Conservation (phyloP, 345 rosid species). For the Citropsis articulata region DNA sequence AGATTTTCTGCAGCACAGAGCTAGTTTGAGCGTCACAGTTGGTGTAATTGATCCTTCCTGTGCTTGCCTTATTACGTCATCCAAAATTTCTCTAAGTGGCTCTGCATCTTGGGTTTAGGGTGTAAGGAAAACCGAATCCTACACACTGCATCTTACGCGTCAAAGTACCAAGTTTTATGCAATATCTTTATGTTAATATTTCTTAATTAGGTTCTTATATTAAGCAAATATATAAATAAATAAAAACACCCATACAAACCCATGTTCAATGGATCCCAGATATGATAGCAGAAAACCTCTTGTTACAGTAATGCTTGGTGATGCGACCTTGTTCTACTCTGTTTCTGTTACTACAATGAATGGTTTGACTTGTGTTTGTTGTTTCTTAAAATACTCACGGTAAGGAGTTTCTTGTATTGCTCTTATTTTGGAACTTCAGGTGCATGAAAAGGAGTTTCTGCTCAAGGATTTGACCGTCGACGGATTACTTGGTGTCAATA, state of each 20-base stretch:
- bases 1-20: not conserved
- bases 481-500: constrained; percentile 66
- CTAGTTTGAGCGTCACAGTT: not conserved
- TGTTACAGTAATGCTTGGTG: not conserved
- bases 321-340: too few relatives aligned
- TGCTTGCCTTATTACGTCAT: not conserved
- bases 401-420: not conserved
- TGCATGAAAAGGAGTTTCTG: constrained; percentile 85
- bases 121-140: not conserved
- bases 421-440: constrained; percentile 35
- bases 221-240: too few relatives aligned
- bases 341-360: not conserved
- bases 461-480: constrained; percentile 73
- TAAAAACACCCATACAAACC: too few relatives aligned
- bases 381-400: not conserved
- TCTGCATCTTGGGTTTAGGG: not conserved
- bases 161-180: not conserved
- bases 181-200: not conserved
- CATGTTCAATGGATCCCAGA: not conserved
- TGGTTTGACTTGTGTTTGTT: not conserved
- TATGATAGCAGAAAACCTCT: not conserved
- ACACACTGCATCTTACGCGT: not conserved
- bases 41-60: not conserved
- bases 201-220: not conserved
- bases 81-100: not conserved